These are phyloP conservation scores for Cladochytrium replicatum DNA, from an alignment of 192 early-diverging fungal genomes.

Conservation along the genomic window DNA sequence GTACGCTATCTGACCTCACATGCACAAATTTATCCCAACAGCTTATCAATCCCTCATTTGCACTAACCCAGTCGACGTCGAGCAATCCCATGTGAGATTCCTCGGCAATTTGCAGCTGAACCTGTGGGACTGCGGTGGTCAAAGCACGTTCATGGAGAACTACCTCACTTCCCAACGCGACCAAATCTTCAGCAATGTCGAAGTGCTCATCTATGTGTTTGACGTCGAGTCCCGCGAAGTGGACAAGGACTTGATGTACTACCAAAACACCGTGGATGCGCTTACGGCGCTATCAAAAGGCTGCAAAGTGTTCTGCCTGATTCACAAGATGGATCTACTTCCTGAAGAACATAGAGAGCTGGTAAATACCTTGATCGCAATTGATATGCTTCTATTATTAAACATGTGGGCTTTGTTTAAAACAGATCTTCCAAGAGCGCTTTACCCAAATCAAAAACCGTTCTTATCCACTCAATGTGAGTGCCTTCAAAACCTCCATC, in stretches of 20 bases:
- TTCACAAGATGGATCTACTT: conserved; percentile 98
- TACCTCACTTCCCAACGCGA: conserved; percentile 88
- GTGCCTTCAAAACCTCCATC: conserved; percentile 69
- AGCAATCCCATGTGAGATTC: conserved; percentile 91
- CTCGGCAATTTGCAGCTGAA: conserved; percentile 94
- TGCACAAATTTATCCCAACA: conserved; percentile 1
- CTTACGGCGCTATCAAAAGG: conserved; percentile 73
- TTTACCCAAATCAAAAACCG: conserved; percentile 53
- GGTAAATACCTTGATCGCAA: conserved; percentile 20
- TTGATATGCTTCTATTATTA: conserved; percentile 1
- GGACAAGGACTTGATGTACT: conserved; percentile 86
- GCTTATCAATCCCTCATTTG: too few relatives aligned
- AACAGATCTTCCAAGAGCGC: conserved; percentile 57
- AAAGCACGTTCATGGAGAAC: conserved; percentile 93
- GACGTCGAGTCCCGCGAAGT: conserved; percentile 86
- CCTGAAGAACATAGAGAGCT: conserved; percentile 58
- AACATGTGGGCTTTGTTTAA: too few relatives aligned
- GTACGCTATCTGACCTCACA: conserved; percentile 28
- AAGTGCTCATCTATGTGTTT: conserved; percentile 99
- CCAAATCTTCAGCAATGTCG: conserved; percentile 94
- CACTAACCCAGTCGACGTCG: conserved; percentile 71
- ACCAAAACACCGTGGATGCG: conserved; percentile 76
- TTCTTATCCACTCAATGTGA: conserved; percentile 60
- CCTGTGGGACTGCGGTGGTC: conserved; percentile 91
- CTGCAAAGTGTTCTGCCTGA: conserved; percentile 88